These are phyloP conservation scores for Platanthera zijinensis DNA, from an alignment of 106 monocot genomes.

Conservation along the genomic window DNA sequence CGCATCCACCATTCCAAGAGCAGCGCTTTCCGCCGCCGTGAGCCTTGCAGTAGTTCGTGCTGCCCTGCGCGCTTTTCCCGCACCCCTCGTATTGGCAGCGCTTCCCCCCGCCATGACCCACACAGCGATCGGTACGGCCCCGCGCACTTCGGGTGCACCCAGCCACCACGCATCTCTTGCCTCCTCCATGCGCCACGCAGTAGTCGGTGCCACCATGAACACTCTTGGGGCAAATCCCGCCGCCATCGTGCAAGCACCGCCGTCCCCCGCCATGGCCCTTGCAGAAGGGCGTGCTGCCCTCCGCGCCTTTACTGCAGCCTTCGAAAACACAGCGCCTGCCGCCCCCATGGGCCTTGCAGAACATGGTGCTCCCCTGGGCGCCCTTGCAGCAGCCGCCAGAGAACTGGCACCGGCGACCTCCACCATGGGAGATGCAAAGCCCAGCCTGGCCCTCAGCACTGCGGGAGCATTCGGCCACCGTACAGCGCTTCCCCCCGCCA, in stretches of 20 bases:
- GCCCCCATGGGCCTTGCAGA: slow-evolving; percentile 93
- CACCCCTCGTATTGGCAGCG: slow-evolving; percentile 67
- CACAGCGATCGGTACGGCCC: slow-evolving; percentile 87
- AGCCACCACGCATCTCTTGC: slow-evolving; percentile 58
- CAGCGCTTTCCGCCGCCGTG: slow-evolving; percentile 94
- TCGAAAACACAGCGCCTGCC: slow-evolving; percentile 86
- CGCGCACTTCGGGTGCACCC: slow-evolving; percentile 86
- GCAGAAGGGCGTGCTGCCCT: slow-evolving; percentile 81
- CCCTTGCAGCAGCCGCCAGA: slow-evolving; percentile 53
- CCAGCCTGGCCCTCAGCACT: slow-evolving; percentile 91
- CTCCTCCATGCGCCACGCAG: slow-evolving; percentile 96
- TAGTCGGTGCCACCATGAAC: slow-evolving; percentile 92
- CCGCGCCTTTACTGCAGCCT: slow-evolving; percentile 88
- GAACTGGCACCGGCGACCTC: slow-evolving; percentile 74
- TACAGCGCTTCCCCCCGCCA: slow-evolving; percentile 91
- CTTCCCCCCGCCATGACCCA: slow-evolving; percentile 90
- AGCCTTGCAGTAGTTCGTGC: slow-evolving; percentile 97
- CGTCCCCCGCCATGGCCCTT: slow-evolving; percentile 94
- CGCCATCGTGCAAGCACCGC: slow-evolving; percentile 66
- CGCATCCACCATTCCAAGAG: slow-evolving; percentile 49
- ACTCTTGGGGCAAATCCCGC: slow-evolving; percentile 84
- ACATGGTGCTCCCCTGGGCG: slow-evolving; percentile 86
- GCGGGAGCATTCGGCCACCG: slow-evolving; percentile 46
- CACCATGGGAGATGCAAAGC: slow-evolving; percentile 93
- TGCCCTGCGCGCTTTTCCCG: slow-evolving; percentile 89